Conservation (phyloP, 1,139 yeast genomes). For the Geotrichum bryndzae region DNA sequence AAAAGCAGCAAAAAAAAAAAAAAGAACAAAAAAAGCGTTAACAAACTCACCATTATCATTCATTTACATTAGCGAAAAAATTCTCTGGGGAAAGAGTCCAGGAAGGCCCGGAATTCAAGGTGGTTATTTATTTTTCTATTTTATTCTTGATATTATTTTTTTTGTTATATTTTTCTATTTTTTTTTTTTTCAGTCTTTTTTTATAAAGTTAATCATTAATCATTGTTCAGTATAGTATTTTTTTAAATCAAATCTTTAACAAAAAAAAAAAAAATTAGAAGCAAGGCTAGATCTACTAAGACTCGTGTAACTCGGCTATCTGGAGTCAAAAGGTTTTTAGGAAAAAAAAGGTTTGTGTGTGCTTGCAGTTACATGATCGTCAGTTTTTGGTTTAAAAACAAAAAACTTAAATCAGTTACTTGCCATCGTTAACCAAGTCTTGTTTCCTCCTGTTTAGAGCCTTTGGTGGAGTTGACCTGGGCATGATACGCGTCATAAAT, state of each 20-base stretch:
- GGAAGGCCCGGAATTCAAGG: background rate
- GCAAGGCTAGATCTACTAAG: too few species aligned
- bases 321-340: too few species aligned
- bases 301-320: too few species aligned
- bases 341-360: too few species aligned
- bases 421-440: too few species aligned
- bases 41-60: background rate
- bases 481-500: too few species aligned
- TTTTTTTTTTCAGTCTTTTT: background rate
- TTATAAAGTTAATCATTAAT: background rate
- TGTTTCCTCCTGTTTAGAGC: too few species aligned
- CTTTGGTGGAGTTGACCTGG: too few species aligned
- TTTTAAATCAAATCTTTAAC: background rate
- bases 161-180: background rate
- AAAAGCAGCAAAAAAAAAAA: constrained; percentile 21
- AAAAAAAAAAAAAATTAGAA: too few species aligned
- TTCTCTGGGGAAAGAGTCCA: background rate
- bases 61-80: background rate
- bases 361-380: too few species aligned
- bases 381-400: too few species aligned
- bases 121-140: background rate
- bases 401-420: too few species aligned
- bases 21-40: constrained; percentile 18
- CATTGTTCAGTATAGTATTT: background rate
- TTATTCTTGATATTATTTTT: background rate